phyloP scores from a whole-genome alignment of 208 protist genomes.

The Acanthamoeba rhysodes region DNA sequence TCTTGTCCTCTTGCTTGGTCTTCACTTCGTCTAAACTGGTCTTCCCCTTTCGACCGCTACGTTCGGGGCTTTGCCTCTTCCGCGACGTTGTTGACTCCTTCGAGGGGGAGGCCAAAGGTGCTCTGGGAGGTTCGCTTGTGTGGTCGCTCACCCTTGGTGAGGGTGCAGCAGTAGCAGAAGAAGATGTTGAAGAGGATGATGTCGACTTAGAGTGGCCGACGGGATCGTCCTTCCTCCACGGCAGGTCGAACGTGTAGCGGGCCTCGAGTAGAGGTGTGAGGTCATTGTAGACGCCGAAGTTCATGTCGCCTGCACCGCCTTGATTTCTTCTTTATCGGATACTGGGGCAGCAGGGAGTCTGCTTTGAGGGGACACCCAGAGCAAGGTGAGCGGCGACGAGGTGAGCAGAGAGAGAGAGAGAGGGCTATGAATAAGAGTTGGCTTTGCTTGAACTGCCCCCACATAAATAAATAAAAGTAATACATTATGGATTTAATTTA shows the following conservation, averaged over 20 bases:
- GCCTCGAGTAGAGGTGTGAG: background rate
- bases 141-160: background rate
- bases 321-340: background rate
- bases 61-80: too few species aligned
- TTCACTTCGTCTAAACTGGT: background rate
- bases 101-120: too few species aligned
- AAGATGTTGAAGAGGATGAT: background rate
- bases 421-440: background rate
- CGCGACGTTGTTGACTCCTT: too few species aligned
- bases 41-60: background rate
- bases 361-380: background rate
- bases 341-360: background rate
- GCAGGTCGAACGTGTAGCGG: background rate
- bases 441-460: background rate
- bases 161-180: background rate
- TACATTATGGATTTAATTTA: background rate
- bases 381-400: background rate
- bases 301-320: background rate
- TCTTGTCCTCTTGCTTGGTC: background rate
- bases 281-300: conserved; percentile 36
- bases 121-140: too few species aligned
- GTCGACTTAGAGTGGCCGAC: background rate
- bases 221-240: background rate
- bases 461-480: background rate
- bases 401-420: background rate